Evolutionary conservation across 768 basidiomycete species (phyloP), one percentile per base, ranked within the genome.

Genomic region (Clitopilus hobsonii): DNA sequence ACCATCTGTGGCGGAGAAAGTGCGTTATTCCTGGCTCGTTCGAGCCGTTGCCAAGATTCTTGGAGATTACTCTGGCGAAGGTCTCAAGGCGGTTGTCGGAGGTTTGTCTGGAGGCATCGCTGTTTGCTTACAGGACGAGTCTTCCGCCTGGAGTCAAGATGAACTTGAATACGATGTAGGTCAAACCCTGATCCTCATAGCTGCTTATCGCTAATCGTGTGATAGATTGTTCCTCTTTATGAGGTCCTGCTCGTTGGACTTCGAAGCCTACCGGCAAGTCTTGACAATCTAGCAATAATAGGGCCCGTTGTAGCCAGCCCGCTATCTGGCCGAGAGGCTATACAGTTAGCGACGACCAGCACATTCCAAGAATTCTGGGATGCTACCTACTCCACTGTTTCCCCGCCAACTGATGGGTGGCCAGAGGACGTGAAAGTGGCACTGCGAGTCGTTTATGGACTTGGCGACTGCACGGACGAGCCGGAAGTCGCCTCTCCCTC

Each of bases 291-390:
- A 25, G 70, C 75, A n/a, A 58, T 64, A 1, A 67, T 88, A n/a
- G 70, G 74, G 0, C 65, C 76, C 5, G 61, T 89, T 2, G 61
- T 91, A 6, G 79, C 76, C 56, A 80, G 86, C 2, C 79, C 80
- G 23, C 86, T 92, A 59, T 58, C 61, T 26, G 78, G 82, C 14
- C 76, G 82, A 4, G 53, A 63, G 6, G 76, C 79, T 50, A 83
- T 80, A 53, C 76, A 79, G 2, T 60, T 59, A 0, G 63, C 71
- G 2, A 71, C 78, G 3, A 65, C 67, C 11, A 78, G 82, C 5
- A 74, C 83, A 2, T 89, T 91, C 62, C 64, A 64, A 6, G 80
- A 81, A 26, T 86, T 86, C 63, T 91, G 89, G 89, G 65, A 73
- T 14, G 60, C 70, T 1, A 72, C 74, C 2, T 88, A 76, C 57